Base-by-base conservation (phyloP, 2,329 filamentous ascomycete species). In the Cucurbitaria berberidis region DNA sequence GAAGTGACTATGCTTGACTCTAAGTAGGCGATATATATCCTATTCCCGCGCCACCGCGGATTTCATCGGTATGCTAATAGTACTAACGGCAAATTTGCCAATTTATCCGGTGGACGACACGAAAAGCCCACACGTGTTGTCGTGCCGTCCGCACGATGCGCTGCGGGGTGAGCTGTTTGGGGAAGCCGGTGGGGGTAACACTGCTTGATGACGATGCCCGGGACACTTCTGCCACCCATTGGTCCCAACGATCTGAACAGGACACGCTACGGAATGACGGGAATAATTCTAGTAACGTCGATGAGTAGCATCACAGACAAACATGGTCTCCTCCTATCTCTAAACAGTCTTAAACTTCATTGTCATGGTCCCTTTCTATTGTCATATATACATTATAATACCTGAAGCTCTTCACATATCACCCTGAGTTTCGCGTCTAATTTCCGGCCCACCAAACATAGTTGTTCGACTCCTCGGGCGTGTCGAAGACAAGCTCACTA, bases 361-460 rank as follows among this genome's bases (percentile, higher is more conserved):
- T 3, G 11, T 24, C 21, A 15, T 39, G 5, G 5, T 26, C 9
- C 24, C 24, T 36, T n/a, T 39, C 36, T 5, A 48, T 32, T 35
- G 27, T 48, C 34, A 7, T 40, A 24, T 24, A 38, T 45, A 45
- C 22, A 26, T 38, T 18, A 38, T 29, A 13, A 18, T 3, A 21
- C 29, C n/a, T 26, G 5, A 10, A 10, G 6, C 11, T 35, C 13
- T 15, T 6, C n/a, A 41, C 7, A 8, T 29, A n/a, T 8, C 22
- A 10, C 22, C 8, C 9, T 5, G 16, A 29, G 18, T 16, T n/a
- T 21, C 15, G 22, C 15, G 18, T 24, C 36, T 73, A 78, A 53
- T 75, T 73, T 5, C 77, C 77, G 26, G 67, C n/a, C 78, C 78
- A 80, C 78, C 78, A 80, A 11, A 69, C 68, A 53, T 78, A 77